Evolutionary conservation across 805 yeast genomes (phyloP).

Genomic region (Metschnikowia koreensis): DNA sequence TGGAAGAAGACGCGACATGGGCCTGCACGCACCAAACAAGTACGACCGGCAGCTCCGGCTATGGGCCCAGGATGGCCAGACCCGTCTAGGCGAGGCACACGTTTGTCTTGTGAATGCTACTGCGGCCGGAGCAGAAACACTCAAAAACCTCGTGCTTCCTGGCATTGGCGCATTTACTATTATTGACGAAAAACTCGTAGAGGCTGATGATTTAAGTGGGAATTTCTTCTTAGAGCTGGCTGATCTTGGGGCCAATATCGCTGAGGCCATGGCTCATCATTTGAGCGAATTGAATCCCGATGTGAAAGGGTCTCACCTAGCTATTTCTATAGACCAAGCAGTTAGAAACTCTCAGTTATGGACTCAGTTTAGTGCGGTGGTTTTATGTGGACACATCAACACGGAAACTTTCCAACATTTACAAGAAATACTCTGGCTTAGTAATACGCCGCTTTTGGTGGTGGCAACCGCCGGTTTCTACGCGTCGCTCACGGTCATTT

Average conservation of each 20-base stretch:
- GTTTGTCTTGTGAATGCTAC: constrained; percentile 62
- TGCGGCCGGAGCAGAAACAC: constrained; percentile 59
- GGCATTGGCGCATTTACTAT: constrained; percentile 65
- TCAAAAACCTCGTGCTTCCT: constrained; percentile 78
- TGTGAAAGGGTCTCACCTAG: constrained; percentile 38
- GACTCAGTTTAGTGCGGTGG: constrained; percentile 51
- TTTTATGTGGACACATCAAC: constrained; percentile 33
- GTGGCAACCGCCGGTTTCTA: constrained; percentile 61
- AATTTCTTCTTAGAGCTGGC: constrained; percentile 59
- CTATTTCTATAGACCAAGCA: constrained; percentile 14
- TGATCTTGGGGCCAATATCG: constrained; percentile 43
- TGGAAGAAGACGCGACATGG: neutral
- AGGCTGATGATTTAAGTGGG: constrained; percentile 45
- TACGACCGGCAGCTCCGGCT: constrained; percentile 87
- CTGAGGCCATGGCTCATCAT: constrained; percentile 36
- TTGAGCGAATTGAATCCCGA: constrained; percentile 63
- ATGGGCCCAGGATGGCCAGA: constrained; percentile 83
- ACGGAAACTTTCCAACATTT: constrained; percentile 22
- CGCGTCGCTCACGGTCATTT: constrained; percentile 53
- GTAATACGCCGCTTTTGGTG: constrained; percentile 53
- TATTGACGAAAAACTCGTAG: constrained; percentile 46
- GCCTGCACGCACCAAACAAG: constrained; percentile 32
- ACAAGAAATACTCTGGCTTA: constrained; percentile 39
- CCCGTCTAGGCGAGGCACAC: constrained; percentile 51
- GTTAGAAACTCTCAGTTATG: constrained; percentile 31